These are phyloP conservation scores for Styphnolobium japonicum DNA, from an alignment of 306 rosid genomes.

Conservation along the genomic window DNA sequence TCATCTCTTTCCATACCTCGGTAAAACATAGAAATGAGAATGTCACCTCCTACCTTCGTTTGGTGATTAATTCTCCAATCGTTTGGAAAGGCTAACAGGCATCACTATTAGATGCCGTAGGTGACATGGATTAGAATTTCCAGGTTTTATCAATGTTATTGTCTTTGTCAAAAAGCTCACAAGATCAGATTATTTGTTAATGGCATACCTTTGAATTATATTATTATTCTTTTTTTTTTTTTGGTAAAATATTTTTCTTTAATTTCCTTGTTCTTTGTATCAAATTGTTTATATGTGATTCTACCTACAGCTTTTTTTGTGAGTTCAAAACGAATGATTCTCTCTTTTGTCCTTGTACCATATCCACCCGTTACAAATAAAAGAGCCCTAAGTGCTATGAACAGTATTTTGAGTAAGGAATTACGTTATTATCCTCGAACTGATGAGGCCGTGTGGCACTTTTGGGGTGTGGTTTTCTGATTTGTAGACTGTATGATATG, in stretches of 20 bases:
- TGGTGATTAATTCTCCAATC: background rate
- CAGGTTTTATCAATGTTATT: constrained; percentile 8
- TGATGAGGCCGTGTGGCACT: background rate
- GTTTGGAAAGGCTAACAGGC: constrained; percentile 11
- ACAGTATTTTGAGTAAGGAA: background rate
- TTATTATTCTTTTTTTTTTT: background rate
- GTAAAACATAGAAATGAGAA: background rate
- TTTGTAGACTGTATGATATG: background rate
- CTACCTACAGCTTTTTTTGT: background rate
- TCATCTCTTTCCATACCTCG: constrained; percentile 11
- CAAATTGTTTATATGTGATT: constrained; percentile 11
- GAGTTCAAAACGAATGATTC: background rate
- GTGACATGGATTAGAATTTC: constrained; percentile 15
- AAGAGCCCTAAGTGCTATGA: background rate
- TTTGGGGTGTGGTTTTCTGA: background rate
- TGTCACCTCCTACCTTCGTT: background rate
- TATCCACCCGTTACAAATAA: background rate
- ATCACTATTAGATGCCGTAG: background rate
- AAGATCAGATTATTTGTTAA: constrained; percentile 13
- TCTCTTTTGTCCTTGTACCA: background rate
- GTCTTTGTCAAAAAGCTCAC: constrained; percentile 4
- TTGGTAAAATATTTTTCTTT: too few species aligned
- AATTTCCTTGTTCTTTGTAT: background rate
- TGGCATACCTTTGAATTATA: constrained; percentile 14
- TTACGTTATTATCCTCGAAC: background rate